Base-by-base conservation (phyloP, 345 rosid species). In the Acer negundo region DNA sequence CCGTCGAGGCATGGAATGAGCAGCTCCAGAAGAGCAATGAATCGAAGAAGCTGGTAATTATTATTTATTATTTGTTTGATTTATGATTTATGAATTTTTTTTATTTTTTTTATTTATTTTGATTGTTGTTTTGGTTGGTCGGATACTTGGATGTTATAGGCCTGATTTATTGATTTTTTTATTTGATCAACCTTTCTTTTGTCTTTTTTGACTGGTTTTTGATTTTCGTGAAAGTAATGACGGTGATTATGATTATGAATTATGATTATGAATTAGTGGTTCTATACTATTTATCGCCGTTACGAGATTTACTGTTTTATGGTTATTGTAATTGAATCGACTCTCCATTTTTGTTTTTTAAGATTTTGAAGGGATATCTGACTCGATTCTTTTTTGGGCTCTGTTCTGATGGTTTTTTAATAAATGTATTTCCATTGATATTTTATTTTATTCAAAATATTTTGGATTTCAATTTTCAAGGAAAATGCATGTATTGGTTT, bases 1-100 rank as follows among this genome's bases (percentile, higher is more conserved):
- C 88, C 55, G 75, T 87, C 20, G 92, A 92, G 40, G 82, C 82
- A 42, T 93, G 97, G 97, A 82, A 76, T 62, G 84, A 89, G 62
- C 91, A 93, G 53, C 82, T 95, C 17, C 73, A 80, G 78, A 87
- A 79, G 83, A 82, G 83, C 53, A 89, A 88, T 24, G 90, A 81
- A n/a, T 79, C 92, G 62, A 88, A 88, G 78, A 82, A 90, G 77
- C 93, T 95, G 85, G 98, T 95, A 88, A 42, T 49, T 46, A 1
- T 22, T 59, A 51, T 23, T 23, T 16, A 12, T 70, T 49, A 51
- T 26, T 72, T 7, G 44, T 59, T 35, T 24, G 15, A 55, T 55
- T 26, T 12, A 2, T 22, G 10, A 4, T 76, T 1, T 55, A 23
- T 2, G 12, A 31, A n/a, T n/a, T n/a, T n/a, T n/a, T n/a, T 31